A percentile compares a stretch with the other conserved stretches of the same genome.
These are phyloP conservation scores for Alternaria gansuensis DNA, from an alignment of 2,329 filamentous ascomycete species.

Conservation along the genomic window DNA sequence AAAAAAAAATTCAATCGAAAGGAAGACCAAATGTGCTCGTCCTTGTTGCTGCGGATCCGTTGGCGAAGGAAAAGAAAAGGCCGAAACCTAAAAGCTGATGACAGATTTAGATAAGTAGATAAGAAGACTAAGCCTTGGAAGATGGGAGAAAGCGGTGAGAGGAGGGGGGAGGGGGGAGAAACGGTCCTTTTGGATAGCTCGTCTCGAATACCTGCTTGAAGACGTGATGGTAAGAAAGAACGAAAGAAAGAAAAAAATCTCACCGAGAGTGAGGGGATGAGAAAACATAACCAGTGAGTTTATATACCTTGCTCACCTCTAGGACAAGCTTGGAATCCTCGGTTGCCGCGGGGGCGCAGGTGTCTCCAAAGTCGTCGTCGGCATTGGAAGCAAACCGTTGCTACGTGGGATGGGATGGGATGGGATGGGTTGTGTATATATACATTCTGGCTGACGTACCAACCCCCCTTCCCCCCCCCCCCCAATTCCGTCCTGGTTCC, in stretches of 20 bases:
- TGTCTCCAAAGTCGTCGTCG: not conserved
- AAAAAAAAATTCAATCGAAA: slow-evolving; percentile 4
- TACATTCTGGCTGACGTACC: not conserved
- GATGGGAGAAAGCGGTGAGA: not conserved
- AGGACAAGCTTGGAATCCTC: too few species aligned
- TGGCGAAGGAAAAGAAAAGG: not conserved
- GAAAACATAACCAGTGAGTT: too few species aligned
- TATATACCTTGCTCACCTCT: too few species aligned
- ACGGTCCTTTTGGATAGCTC: slow-evolving; percentile 3
- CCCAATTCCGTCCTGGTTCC: not conserved
- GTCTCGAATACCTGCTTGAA: not conserved
- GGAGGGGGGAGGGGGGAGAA: not conserved
- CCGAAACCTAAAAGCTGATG: slow-evolving; percentile 1
- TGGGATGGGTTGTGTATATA: not conserved
- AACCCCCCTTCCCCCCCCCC: not conserved
- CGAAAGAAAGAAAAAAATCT: too few species aligned
- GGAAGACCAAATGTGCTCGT: not conserved
- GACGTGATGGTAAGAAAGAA: not conserved
- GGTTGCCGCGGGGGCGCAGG: too few species aligned
- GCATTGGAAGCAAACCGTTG: not conserved
- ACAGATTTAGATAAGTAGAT: not conserved
- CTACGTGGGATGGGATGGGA: not conserved
- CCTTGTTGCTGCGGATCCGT: not conserved
- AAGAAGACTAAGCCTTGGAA: not conserved
- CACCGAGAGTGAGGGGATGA: too few species aligned